Percentiles rank a stretch among this genome's conserved stretches.
Evolutionary conservation across 768 basidiomycete species (phyloP).

Genomic region (Mycena vitilis): DNA sequence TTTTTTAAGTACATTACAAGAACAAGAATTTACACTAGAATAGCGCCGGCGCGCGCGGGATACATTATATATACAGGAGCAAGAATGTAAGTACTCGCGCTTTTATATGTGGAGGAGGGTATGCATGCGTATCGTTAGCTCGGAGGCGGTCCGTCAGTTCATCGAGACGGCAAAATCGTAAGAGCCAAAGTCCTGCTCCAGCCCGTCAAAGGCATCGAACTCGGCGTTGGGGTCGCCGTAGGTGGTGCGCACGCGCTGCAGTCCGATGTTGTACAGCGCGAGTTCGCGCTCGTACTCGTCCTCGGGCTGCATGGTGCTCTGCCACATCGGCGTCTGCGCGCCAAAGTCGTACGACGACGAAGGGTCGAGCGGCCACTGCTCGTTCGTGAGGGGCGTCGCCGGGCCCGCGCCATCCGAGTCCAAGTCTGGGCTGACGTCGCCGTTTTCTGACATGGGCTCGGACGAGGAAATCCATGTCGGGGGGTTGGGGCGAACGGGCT

Average conservation of each 20-base stretch:
- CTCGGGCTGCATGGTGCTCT: neutral
- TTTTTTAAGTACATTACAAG: neutral
- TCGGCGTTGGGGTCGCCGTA: neutral
- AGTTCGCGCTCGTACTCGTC: slow-evolving; percentile 5
- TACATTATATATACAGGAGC: neutral
- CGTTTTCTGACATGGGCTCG: neutral
- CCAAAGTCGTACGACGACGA: slow-evolving; percentile 13
- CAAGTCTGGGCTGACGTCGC: slow-evolving; percentile 12
- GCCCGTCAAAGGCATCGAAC: neutral
- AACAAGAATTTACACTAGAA: neutral
- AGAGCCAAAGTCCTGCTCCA: slow-evolving; percentile 4
- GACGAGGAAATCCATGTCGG: slow-evolving; percentile 18
- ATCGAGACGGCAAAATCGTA: too few species aligned
- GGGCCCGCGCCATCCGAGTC: neutral
- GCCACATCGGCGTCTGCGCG: neutral
- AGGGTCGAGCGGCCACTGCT: slow-evolving; percentile 21
- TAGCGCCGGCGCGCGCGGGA: neutral
- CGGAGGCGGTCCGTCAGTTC: too few species aligned
- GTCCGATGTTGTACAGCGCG: slow-evolving; percentile 24
- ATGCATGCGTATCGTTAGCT: neutral
- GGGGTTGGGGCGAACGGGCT: slow-evolving; percentile 14
- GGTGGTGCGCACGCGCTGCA: slow-evolving; percentile 15
- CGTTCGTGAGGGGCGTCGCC: slow-evolving; percentile 10
- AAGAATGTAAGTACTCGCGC: neutral
- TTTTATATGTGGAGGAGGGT: neutral